Evolutionary conservation across 352 stramenopile genomes (phyloP), one percentile per base, ranked within the genome.

Genomic region (Phytophthora pisi): DNA sequence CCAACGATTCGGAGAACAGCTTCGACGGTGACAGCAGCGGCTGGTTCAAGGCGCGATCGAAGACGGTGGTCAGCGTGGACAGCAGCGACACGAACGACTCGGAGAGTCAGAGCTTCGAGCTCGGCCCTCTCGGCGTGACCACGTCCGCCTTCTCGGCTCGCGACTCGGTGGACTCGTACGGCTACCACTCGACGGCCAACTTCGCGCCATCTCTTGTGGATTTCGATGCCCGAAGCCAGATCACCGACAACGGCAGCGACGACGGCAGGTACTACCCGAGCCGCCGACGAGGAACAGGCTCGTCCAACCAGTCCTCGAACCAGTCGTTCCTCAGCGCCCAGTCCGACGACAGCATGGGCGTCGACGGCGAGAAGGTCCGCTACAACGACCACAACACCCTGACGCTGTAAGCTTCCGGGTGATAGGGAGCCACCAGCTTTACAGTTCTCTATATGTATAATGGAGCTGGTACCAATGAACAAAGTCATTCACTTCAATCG

Each of bases 301-400:
- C 81, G 28, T 86, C 81, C 42, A 66, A 83, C 57, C 71, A 75
- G 34, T 92, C 82, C 34, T 84, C 83, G 38, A 68, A 85, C 61
- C 67, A 79, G 47, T 92, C 84, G 13, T 78, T 84, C 24, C 49
- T 88, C 34, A 93, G 84, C 50, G 67, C 75, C 51, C 79, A 77
- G 3, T 93, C 84, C 2, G 78, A 90, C 28, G 82, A 91, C 45
- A 87, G 86, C 23, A 64, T 71, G 9, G 79, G 64, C 7, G 90
- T 86, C 47, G 86, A 88, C 64, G 78, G 89, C 26, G 61, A 78
- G 30, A 78, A 66, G 51, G 51, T 57, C 5, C 62, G 49, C 26
- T 38, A 51, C 10, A 57, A 71, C n/a, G 54, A 66, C 26, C 46
- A 72, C 57, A 78, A 62, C 46, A 72, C 57, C 1, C 38, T 75